Conservation (phyloP, 208 protist species). For the Phytomonas sp. region DNA sequence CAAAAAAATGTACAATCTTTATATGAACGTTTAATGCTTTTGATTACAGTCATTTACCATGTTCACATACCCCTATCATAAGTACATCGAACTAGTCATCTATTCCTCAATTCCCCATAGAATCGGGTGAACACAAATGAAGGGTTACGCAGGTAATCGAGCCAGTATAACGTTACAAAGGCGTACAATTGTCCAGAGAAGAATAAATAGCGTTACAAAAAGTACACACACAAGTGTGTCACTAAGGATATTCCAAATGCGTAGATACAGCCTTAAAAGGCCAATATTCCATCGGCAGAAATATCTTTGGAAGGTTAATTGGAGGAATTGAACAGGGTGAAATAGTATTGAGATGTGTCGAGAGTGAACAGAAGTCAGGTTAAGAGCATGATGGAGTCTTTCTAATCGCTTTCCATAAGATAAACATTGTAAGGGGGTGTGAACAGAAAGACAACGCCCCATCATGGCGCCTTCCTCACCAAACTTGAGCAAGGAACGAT, state of each 20-base stretch:
- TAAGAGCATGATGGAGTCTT: constrained; percentile 31
- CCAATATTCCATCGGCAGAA: neutral
- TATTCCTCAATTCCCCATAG: neutral
- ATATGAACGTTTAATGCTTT: neutral
- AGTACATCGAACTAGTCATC: neutral
- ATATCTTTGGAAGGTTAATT: neutral
- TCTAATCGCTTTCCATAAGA: constrained; percentile 52
- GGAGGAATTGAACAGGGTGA: neutral
- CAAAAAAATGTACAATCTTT: neutral
- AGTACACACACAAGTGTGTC: constrained; percentile 69
- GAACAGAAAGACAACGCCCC: constrained; percentile 46
- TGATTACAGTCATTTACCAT: neutral
- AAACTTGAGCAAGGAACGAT: constrained; percentile 62
- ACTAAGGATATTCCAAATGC: constrained; percentile 52
- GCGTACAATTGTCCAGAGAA: constrained; percentile 74
- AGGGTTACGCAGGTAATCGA: constrained; percentile 10
- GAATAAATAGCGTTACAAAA: constrained; percentile 48
- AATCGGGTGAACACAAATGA: constrained; percentile 11
- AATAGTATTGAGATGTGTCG: neutral
- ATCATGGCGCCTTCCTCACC: constrained; percentile 67
- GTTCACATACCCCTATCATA: neutral
- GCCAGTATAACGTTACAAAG: constrained; percentile 57
- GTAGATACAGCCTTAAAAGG: constrained; percentile 41
- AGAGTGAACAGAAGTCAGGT: neutral
- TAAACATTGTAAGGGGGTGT: constrained; percentile 37